Evolutionary conservation across 768 basidiomycete species (phyloP).

Genomic region (Lenzites betulinus): DNA sequence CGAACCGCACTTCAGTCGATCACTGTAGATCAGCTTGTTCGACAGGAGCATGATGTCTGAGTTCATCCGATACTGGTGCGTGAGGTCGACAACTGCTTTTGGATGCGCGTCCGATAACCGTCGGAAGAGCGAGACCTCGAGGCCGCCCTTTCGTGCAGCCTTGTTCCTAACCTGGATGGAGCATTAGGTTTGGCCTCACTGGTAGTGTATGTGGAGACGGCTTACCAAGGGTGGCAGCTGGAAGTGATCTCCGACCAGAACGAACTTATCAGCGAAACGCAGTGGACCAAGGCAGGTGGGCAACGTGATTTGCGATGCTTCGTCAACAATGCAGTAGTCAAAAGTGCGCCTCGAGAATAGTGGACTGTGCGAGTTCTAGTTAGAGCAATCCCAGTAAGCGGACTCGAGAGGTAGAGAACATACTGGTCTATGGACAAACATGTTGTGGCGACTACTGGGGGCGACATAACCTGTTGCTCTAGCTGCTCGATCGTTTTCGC

Average conservation of each 20-base stretch:
- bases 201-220: background rate
- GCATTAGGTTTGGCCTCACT: too few species aligned
- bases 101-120: conserved; percentile 87
- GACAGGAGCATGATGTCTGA: conserved; percentile 91
- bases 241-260: conserved; percentile 96
- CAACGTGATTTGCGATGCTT: conserved; percentile 96
- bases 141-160: conserved; percentile 78
- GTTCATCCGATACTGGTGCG: conserved; percentile 96
- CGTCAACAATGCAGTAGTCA: conserved; percentile 97
- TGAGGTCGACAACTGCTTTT: conserved; percentile 80
- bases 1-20: conserved; percentile 78
- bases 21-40: conserved; percentile 82
- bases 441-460: conserved; percentile 95
- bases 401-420: conserved; percentile 32
- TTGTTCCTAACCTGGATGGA: conserved; percentile 73
- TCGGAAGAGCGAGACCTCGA: conserved; percentile 90
- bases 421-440: conserved; percentile 94
- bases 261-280: conserved; percentile 85
- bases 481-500: conserved; percentile 78
- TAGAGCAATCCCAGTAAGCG: too few species aligned
- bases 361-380: conserved; percentile 49
- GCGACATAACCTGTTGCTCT: conserved; percentile 79
- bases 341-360: conserved; percentile 84
- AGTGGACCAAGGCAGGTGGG: conserved; percentile 95
- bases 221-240: conserved; percentile 92